phyloP scores from a whole-genome alignment of 768 basidiomycete species.

The Pulveroboletus frians region DNA sequence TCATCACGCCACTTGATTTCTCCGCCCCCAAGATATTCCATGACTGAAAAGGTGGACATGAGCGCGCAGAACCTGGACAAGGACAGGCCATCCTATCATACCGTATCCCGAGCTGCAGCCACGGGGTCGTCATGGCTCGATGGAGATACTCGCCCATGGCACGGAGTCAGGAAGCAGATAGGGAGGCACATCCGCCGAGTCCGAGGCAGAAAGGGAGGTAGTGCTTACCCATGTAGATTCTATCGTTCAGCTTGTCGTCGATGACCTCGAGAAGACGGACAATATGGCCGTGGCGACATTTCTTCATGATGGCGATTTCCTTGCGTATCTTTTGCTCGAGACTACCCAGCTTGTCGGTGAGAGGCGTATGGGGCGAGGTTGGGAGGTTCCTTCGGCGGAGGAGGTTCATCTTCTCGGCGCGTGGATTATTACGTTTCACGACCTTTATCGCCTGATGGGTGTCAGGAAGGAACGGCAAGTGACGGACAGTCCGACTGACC shows the following conservation, averaged over 20 bases:
- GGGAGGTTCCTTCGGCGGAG: conserved; percentile 46
- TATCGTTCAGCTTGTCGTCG: conserved; percentile 81
- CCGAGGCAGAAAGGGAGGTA: conserved; percentile 9
- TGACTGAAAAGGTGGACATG: conserved; percentile 48
- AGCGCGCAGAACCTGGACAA: conserved; percentile 13
- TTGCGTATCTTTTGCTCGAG: conserved; percentile 81
- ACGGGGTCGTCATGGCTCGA: conserved; percentile 30
- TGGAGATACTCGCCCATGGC: conserved; percentile 29
- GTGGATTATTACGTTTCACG: conserved; percentile 66
- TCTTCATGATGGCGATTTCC: conserved; percentile 99
- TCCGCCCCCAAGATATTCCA: conserved; percentile 95
- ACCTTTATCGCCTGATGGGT: conserved; percentile 68
- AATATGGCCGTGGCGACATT: conserved; percentile 84
- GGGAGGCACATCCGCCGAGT: conserved; percentile 12
- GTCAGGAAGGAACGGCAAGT: conserved; percentile 3
- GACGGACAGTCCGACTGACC: conserved; percentile 31
- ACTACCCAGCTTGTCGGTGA: conserved; percentile 65
- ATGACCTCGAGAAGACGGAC: conserved; percentile 91
- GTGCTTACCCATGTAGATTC: conserved; percentile 88
- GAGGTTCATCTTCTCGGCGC: conserved; percentile 57
- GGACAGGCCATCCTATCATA: conserved; percentile 24
- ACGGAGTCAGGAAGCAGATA: conserved; percentile 22
- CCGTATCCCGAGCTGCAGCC: conserved; percentile 29
- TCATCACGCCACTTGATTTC: conserved; percentile 86
- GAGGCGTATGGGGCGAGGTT: conserved; percentile 41